Conservation (phyloP, 768 basidiomycete genomes). For the Phaffia australis region DNA sequence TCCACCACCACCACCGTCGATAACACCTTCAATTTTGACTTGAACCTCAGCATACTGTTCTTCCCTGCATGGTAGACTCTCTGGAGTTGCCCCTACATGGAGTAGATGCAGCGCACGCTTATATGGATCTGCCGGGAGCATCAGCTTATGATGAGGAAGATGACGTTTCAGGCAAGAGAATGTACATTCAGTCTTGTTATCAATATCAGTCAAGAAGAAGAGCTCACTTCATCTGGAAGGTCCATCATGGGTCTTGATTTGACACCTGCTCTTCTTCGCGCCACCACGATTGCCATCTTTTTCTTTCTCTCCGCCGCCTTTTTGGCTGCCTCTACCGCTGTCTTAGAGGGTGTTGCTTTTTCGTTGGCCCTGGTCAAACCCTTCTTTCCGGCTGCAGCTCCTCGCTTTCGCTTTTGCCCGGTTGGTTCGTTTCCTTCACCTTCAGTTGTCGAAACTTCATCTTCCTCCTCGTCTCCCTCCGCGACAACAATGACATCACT, state of each 20-base stretch:
- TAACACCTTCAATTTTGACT: conserved; percentile 63
- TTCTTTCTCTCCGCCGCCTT: no score
- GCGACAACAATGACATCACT: neutral
- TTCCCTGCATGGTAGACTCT: conserved; percentile 76
- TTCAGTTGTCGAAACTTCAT: neutral
- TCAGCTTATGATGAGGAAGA: conserved; percentile 34
- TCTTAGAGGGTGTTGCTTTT: neutral
- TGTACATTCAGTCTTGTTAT: conserved; percentile 36
- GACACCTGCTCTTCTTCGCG: conserved; percentile 21
- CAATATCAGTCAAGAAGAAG: conserved; percentile 38
- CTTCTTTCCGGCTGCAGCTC: neutral
- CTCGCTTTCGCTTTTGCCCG: neutral
- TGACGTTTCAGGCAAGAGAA: conserved; percentile 24
- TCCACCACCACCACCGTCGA: conserved; percentile 88
- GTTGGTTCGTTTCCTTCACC: neutral
- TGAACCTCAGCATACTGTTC: conserved; percentile 70
- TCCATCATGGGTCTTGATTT: conserved; percentile 42
- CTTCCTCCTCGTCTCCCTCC: neutral
- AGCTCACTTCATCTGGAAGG: conserved; percentile 41
- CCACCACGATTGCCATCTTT: no score
- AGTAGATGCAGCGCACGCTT: conserved; percentile 77
- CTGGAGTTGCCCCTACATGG: conserved; percentile 86
- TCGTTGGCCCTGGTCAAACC: neutral
- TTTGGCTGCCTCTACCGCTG: neutral
- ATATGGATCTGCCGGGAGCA: conserved; percentile 67